Evolutionary conservation across 2,329 filamentous ascomycete genomes (phyloP), one percentile per base, ranked within the genome.

Genomic region (Pyricularia sp.): DNA sequence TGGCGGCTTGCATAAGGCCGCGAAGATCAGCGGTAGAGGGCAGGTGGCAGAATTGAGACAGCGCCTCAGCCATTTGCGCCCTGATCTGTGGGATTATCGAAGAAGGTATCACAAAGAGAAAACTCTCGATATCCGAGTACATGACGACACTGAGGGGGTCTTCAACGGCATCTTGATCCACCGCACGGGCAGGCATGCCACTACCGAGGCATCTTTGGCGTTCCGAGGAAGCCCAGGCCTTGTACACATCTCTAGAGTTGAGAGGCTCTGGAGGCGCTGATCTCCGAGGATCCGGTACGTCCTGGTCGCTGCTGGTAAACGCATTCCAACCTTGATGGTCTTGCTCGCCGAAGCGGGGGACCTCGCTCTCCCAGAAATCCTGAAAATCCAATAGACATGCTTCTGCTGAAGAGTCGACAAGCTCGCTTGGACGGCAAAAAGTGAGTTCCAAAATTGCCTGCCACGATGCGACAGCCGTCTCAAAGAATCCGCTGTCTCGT

Each of bases 281-380:
- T 10, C 7, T 30, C 28, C 63, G 61, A 26, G 59, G 67, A 31
- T 11, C 36, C n/a, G 1, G 68, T 4, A 65, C 67, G 14, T 70
- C 68, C 0, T 68, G 67, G 17, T 71, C 70, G 17, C 75, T 78
- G 1, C 70, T 75, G 20, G 80, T 77, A 72, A 83, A 88, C n/a
- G 80, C 74, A 1, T 74, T 76, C 93, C 93, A 97, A 0, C 93
- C 93, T 70, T 83, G 82, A 2, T 92, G 89, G 1, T 81, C 83
- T 0, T 79, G 74, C 73, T 98, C 94, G 11, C 94, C 94, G 68
- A 97, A 85, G 6, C 94, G 86, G 0, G 91, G 82, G 0, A 88
- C 84, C 75, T 97, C 94, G 69, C 88, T 92, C 70, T 97, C 93
- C 95, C 95, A 98, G 71, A 95, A 97, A 2, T 89, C 84, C 65